phyloP scores from a whole-genome alignment of 2,329 filamentous ascomycete genomes.

The Cladosporium sphaerospermum region DNA sequence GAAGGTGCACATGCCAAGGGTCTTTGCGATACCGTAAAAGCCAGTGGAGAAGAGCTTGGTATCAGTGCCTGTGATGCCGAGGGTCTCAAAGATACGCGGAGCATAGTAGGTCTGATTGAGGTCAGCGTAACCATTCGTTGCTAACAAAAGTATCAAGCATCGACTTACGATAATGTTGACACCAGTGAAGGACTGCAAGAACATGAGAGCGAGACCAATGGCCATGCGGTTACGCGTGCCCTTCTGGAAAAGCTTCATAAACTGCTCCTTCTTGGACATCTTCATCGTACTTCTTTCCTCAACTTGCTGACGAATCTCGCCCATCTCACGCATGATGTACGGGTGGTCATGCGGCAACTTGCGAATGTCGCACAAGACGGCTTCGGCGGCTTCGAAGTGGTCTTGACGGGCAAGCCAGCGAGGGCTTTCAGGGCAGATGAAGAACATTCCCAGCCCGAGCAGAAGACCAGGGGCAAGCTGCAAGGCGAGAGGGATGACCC shows the following conservation, averaged over 20 bases:
- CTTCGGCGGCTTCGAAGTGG: conserved; percentile 34
- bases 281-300: conserved; percentile 49
- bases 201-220: conserved; percentile 35
- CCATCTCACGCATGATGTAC: conserved; percentile 45
- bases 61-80: conserved; percentile 41
- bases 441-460: conserved; percentile 33
- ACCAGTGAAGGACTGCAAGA: conserved; percentile 32
- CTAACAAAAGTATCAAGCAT: conserved; percentile 14
- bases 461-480: conserved; percentile 38
- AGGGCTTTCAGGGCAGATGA: conserved; percentile 29
- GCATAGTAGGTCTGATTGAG: conserved; percentile 14
- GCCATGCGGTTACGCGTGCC: conserved; percentile 35
- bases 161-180: conserved; percentile 28
- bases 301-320: conserved; percentile 38
- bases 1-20: conserved; percentile 34
- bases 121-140: conserved; percentile 14
- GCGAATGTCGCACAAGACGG: conserved; percentile 39
- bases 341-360: conserved; percentile 37
- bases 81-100: conserved; percentile 33
- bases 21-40: conserved; percentile 43
- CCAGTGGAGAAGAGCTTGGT: conserved; percentile 44
- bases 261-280: conserved; percentile 59
- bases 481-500: conserved; percentile 55
- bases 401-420: conserved; percentile 17
- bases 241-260: conserved; percentile 34